Base-by-base conservation (phyloP, 2,329 filamentous ascomycete genomes). In the Fusarium sp. region DNA sequence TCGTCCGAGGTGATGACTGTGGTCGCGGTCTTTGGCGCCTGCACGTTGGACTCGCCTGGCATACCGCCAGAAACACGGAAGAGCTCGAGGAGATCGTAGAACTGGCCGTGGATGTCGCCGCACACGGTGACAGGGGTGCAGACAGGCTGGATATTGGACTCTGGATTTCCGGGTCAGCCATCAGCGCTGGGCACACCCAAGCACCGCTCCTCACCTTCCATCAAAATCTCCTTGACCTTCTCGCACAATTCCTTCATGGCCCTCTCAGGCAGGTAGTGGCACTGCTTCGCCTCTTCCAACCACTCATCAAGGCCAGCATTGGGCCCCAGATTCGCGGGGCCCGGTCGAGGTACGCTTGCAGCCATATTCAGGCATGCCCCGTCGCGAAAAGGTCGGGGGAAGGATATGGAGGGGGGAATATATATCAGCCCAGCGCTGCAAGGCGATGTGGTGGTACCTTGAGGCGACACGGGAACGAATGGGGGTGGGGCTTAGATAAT, bases 201-300 rank as follows among this genome's bases (percentile, higher is more conserved):
- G 39, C 57, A 65, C 64, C 35, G 43, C 52, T 63, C 52, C 69
- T 76, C 82, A 97, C 95, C 95, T 88, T 99, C 97, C 97, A 99
- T 99, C 80, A 99, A 89, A 76, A 95, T 97, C 85, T 98, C 97
- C 87, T 99, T 99, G 71, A 98, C 97, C 82, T 97, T 97, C 86
- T 99, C 97, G 83, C 97, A 99, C 58, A 99, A 89, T 84, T 97
- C 94, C 88, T 99, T 99, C 97, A 99, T 99, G 80, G 97, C 95
- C 72, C 92, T 87, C 85, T 99, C 97, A 59, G 97, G 97, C 62
- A 99, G 90, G 83, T 98, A 98, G 83, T 97, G 97, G 86, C 97
- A 98, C 84, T 97, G 94, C 85, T 98, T 98, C 52, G 97, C 97
- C 84, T 97, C 94, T 82, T 97, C 94, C 35, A 99, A 89, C 97